Evolutionary conservation across 345 rosid genomes (phyloP).

Genomic region (Aquilaria yunnanensis): DNA sequence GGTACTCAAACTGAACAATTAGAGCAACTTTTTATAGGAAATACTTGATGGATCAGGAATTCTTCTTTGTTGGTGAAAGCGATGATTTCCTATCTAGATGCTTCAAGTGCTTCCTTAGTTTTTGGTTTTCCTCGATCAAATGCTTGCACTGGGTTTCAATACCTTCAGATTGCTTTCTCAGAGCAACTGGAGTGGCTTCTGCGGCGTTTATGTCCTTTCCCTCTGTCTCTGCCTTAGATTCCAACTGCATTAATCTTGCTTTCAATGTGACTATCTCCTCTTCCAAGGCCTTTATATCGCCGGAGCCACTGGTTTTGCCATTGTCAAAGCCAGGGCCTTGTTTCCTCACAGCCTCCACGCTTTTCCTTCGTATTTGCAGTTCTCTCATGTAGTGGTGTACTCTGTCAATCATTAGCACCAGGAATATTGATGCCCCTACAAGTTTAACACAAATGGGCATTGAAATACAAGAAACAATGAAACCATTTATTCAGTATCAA

Average conservation of each 20-base stretch:
- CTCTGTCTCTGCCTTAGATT: conserved; percentile 35
- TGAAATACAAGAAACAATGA: too few species aligned
- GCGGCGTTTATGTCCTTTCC: conserved; percentile 41
- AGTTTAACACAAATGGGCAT: background rate
- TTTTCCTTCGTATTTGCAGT: conserved; percentile 60
- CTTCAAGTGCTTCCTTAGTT: conserved; percentile 50
- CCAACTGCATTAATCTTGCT: conserved; percentile 37
- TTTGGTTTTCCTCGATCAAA: conserved; percentile 65
- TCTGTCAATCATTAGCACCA: conserved; percentile 75
- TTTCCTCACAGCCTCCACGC: conserved; percentile 61
- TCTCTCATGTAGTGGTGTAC: conserved; percentile 79
- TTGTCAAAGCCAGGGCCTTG: conserved; percentile 53
- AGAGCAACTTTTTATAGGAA: too few species aligned
- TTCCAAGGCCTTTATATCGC: conserved; percentile 48
- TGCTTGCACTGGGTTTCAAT: conserved; percentile 74
- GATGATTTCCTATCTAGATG: conserved; percentile 47
- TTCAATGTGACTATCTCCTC: conserved; percentile 34
- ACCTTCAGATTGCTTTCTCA: conserved; percentile 78
- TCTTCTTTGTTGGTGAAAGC: conserved; percentile 61
- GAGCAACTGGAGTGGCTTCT: conserved; percentile 61
- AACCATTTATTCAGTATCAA: too few species aligned
- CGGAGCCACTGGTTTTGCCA: conserved; percentile 34
- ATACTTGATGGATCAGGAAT: conserved; percentile 22
- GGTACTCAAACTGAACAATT: too few species aligned
- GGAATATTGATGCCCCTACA: conserved; percentile 72